Evolutionary conservation across 805 yeast species (phyloP), one percentile per base, ranked within the genome.

Genomic region (Candida ipomoeae): DNA sequence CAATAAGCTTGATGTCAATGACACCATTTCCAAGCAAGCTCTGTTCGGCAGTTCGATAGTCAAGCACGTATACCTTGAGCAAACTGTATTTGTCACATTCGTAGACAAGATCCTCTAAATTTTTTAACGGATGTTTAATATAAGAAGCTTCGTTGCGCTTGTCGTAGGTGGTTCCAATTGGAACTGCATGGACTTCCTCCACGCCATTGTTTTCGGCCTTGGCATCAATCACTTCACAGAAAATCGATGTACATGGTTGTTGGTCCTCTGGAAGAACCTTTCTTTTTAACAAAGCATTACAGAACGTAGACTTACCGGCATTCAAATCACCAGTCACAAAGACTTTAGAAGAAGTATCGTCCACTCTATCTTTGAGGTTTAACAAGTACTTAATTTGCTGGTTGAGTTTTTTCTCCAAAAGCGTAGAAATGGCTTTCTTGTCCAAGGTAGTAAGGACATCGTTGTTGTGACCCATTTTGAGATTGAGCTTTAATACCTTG

Each of bases 311-410:
- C 63, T 94, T 94, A 3, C 99, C 99, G 0, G 99, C 87, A 64
- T 94, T 94, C 57, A 94, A 78, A 66, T 94, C 99, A 46, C 99
- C 99, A 2, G 99, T 95, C 36, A 94, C 91, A 54, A 94, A 83
- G 1, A 94, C 97, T 60, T 92, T 92, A 2, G 98, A 91, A 0
- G 92, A 80, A 0, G 94, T 89, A 60, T 95, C 97, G 56, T 86
- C 94, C 14, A 94, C 84, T 58, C 99, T 79, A 45, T 85, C 94
- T 55, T 83, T 82, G 54, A 95, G 71, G 15, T 90, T 81, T 6
- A 70, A 60, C 45, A 92, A 70, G 62, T 91, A 97, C 56, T 80
- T 81, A 10, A 80, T 67, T 17, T 85, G 84, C 52, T 81, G 84
- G 11, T 71, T 59, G 18, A 92, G 74, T 60, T 87, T 87, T 41